These are phyloP conservation scores for Cladosporium sphaerospermum DNA, from an alignment of 2,329 filamentous ascomycete species.

Conservation along the genomic window DNA sequence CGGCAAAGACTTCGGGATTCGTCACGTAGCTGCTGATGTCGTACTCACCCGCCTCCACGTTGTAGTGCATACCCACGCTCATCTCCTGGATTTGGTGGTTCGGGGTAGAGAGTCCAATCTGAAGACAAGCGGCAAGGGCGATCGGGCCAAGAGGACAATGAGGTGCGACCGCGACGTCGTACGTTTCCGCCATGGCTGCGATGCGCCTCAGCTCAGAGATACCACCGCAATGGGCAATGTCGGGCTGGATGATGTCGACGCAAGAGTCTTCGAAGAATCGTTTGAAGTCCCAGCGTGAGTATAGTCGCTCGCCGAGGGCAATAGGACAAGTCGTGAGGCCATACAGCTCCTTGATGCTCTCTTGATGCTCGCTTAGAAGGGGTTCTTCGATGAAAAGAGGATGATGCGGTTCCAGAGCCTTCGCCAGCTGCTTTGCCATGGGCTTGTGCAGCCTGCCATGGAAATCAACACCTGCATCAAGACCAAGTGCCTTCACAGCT, in stretches of 20 bases:
- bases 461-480: constrained; percentile 70
- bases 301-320: constrained; percentile 64
- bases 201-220: constrained; percentile 66
- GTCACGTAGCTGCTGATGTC: constrained; percentile 42
- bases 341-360: constrained; percentile 56
- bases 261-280: constrained; percentile 61
- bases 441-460: constrained; percentile 69
- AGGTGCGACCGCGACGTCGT: constrained; percentile 65
- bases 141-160: constrained; percentile 68
- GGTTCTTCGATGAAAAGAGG: constrained; percentile 71
- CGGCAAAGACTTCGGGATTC: constrained; percentile 21
- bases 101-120: constrained; percentile 54
- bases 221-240: constrained; percentile 64
- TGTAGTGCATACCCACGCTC: constrained; percentile 74
- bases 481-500: constrained; percentile 59
- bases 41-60: constrained; percentile 52
- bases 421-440: constrained; percentile 69
- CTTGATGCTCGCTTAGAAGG: constrained; percentile 61
- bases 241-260: constrained; percentile 64
- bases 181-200: constrained; percentile 63
- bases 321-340: constrained; percentile 56
- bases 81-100: constrained; percentile 73
- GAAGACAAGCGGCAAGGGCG: constrained; percentile 62
- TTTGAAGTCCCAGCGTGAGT: constrained; percentile 66
- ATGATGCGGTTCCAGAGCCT: constrained; percentile 56